Conservation (phyloP, 2,329 filamentous ascomycete species). For the Scedosporium boydii region DNA sequence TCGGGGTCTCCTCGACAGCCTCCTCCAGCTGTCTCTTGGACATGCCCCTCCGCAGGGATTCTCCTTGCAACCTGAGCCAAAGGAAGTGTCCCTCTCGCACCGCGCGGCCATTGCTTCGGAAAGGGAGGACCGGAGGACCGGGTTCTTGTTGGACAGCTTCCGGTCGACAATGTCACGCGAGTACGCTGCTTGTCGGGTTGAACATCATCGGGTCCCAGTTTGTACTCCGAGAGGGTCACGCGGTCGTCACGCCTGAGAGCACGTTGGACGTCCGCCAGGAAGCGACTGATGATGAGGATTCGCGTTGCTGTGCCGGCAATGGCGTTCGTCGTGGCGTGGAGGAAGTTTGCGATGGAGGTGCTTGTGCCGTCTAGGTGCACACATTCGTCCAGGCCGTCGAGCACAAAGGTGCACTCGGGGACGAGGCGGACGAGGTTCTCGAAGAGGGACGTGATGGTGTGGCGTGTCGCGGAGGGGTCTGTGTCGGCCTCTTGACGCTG, state of each 20-base stretch:
- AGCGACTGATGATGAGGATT: constrained; percentile 18
- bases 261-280: constrained; percentile 15
- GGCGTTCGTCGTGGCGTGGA: constrained; percentile 8
- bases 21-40: constrained; percentile 18
- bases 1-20: constrained; percentile 16
- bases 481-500: constrained; percentile 1
- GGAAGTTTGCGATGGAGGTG: constrained; percentile 10
- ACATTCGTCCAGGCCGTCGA: constrained; percentile 27
- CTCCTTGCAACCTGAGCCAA: constrained; percentile 20
- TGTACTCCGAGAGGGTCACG: constrained; percentile 8
- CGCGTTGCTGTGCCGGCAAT: constrained; percentile 8
- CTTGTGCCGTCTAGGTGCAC: neutral
- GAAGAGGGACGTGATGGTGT: constrained; percentile 13
- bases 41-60: constrained; percentile 15
- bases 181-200: constrained; percentile 13
- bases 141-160: constrained; percentile 18
- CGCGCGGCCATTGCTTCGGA: constrained; percentile 16
- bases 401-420: constrained; percentile 14
- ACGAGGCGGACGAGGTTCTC: constrained; percentile 7
- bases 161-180: constrained; percentile 17
- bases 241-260: constrained; percentile 2
- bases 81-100: constrained; percentile 23
- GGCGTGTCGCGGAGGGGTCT: constrained; percentile 10
- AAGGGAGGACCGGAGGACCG: constrained; percentile 10
- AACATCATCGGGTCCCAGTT: constrained; percentile 14